phyloP scores from a whole-genome alignment of 257 asterid genomes.

The Eucommia ulmoides region DNA sequence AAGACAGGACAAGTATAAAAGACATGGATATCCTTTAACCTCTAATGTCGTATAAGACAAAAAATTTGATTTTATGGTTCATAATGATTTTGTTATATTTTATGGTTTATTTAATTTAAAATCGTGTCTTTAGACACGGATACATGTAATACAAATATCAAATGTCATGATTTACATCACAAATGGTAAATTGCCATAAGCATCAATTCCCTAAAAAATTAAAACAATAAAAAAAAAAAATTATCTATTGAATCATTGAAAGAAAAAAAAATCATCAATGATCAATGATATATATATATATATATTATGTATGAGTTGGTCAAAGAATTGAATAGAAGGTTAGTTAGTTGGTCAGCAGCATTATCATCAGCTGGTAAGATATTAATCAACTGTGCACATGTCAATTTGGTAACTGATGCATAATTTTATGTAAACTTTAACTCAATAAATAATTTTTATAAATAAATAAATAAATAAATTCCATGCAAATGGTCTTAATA shows the following conservation, averaged over 20 bases:
- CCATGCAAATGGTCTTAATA: slow-evolving; percentile 16
- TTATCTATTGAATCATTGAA: not conserved
- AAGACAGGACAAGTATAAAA: no score
- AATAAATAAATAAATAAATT: slow-evolving; percentile 3
- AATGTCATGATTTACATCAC: no score
- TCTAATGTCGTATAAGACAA: no score
- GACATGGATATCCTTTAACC: no score
- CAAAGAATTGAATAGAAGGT: slow-evolving; percentile 16
- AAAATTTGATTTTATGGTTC: no score
- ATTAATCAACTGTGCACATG: slow-evolving; percentile 27
- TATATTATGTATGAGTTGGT: slow-evolving; percentile 1
- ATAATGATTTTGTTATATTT: no score
- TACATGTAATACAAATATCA: no score
- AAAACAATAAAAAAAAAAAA: no score
- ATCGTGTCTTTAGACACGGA: no score
- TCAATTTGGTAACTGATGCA: slow-evolving; percentile 14
- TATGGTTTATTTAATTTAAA: no score
- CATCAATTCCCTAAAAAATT: no score
- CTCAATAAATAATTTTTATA: no score
- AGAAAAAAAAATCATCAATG: slow-evolving; percentile 19
- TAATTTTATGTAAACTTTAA: not conserved
- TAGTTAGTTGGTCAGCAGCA: slow-evolving; percentile 33
- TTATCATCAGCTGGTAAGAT: slow-evolving; percentile 8
- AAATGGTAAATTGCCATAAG: slow-evolving; percentile 10
- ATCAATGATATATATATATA: slow-evolving; percentile 13